Base-by-base conservation (phyloP, 176 grass and related monocot species). In the Musa acuminata region DNA sequence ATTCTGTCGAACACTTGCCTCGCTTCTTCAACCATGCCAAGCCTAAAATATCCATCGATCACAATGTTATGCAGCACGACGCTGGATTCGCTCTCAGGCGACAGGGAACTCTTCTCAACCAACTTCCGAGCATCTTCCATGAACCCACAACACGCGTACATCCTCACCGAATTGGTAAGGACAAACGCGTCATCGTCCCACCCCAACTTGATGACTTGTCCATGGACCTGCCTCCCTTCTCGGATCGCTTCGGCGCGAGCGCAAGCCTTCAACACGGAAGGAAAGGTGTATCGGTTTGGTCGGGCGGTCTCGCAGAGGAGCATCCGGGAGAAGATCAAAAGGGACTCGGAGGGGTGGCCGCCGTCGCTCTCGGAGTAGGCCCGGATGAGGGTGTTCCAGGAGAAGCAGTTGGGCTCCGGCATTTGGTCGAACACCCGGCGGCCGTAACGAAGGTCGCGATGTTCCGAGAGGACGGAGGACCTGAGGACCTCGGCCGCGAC, bases 221-320 rank as follows among this genome's bases (percentile, higher is more conserved):
- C 80, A 3, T 89, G 84, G 5, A 89, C 79, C 8, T 55, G 69
- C 13, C 13, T 53, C 0, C 92, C 92, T 69, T 60, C 71, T 4
- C 1, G 12, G 2, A 63, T 22, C 3, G 75, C 76, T 1, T 73
- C 77, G 21, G 83, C 19, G 50, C 62, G 69, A 57, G 84, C 82
- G 69, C 92, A 96, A 1, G 84, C 82, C 80, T 96, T 96, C 68
- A 96, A 77, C 35, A 89, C 77, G 57, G 85, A 96, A 1, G 89
- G 88, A 65, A 86, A 96, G 0, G 89, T 91, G 17, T 85, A 83
- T 72, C 83, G 84, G 75, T 96, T 85, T 8, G 86, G 84, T 64
- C 20, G 69, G 67, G 62, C 16, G 74, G 50, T n/a, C 6, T 9
- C 22, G 2, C 67, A 76, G 55, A 35, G 22, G 49, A 85, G 72